A percentile compares a stretch with the other conserved stretches of the same genome.
phyloP scores from a whole-genome alignment of 768 basidiomycete genomes.

The Lactifluus hygrophoroides region DNA sequence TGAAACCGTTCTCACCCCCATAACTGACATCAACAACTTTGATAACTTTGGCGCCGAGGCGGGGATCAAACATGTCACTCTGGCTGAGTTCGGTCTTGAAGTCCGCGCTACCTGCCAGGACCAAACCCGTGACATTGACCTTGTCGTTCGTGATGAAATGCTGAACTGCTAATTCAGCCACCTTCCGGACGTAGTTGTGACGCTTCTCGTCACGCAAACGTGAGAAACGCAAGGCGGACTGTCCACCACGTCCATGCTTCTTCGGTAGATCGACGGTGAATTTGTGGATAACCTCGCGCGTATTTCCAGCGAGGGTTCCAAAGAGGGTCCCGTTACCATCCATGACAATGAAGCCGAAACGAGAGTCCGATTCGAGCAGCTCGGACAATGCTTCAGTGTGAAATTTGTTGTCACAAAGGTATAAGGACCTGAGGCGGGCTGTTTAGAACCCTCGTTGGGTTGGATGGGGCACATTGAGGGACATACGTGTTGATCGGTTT shows the following conservation, averaged over 20 bases:
- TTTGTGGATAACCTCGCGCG: constrained; percentile 95
- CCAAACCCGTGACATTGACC: constrained; percentile 94
- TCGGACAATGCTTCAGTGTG: constrained; percentile 97
- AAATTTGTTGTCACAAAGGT: constrained; percentile 99
- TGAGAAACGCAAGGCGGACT: constrained; percentile 98
- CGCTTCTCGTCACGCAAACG: constrained; percentile 98
- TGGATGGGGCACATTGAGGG: neutral
- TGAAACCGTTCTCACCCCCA: constrained; percentile 98
- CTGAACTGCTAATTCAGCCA: constrained; percentile 93
- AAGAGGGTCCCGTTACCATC: constrained; percentile 97
- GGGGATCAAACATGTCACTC: constrained; percentile 91
- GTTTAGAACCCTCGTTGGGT: neutral
- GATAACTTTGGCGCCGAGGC: constrained; percentile 86
- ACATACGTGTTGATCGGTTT: constrained; percentile 97
- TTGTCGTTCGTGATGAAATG: constrained; percentile 98
- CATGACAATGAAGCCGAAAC: constrained; percentile 99
- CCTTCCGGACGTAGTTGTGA: constrained; percentile 99
- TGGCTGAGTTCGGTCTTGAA: constrained; percentile 97
- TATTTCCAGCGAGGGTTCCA: constrained; percentile 92
- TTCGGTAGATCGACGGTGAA: constrained; percentile 99
- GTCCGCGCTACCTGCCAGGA: constrained; percentile 94
- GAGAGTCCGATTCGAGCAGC: constrained; percentile 92
- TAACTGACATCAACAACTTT: constrained; percentile 99
- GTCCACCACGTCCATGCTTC: constrained; percentile 99
- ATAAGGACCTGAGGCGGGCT: constrained; percentile 63